A percentile compares a stretch with the other conserved stretches of the same genome.
Evolutionary conservation across 768 basidiomycete species (phyloP).

Genomic region (Naematelia encephala): DNA sequence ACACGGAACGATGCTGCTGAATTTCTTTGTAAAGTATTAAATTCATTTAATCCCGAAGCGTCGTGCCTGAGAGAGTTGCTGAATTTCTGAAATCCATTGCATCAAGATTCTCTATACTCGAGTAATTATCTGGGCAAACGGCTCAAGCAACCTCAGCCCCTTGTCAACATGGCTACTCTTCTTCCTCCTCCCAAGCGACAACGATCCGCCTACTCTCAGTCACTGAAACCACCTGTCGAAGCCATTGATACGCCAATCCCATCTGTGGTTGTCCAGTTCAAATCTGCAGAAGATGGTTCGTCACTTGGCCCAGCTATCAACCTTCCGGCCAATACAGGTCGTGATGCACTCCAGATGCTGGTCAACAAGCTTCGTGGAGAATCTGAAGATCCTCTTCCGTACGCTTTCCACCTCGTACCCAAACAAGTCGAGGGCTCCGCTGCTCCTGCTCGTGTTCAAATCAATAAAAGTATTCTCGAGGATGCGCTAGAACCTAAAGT

Average conservation of each 20-base stretch:
- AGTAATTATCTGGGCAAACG: too few relatives aligned
- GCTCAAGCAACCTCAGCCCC: not conserved
- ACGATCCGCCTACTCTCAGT: constrained; percentile 59
- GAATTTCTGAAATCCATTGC: not conserved
- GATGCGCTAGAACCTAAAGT: constrained; percentile 65
- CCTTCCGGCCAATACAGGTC: constrained; percentile 77
- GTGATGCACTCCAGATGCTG: constrained; percentile 80
- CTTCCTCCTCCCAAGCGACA: constrained; percentile 85
- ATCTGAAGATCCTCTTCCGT: constrained; percentile 88
- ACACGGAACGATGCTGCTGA: constrained; percentile 4
- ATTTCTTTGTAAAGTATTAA: not conserved
- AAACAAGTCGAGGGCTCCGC: constrained; percentile 19
- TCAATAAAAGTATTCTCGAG: constrained; percentile 75
- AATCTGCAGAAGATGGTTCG: constrained; percentile 78
- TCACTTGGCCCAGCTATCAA: constrained; percentile 82
- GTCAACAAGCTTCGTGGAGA: constrained; percentile 73
- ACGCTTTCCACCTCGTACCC: constrained; percentile 73
- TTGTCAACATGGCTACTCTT: constrained; percentile 66
- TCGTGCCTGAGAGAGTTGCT: not conserved
- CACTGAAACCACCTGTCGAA: constrained; percentile 49
- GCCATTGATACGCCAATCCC: constrained; percentile 54
- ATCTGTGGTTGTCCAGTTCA: constrained; percentile 84
- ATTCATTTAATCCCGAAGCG: not conserved
- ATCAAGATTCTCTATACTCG: too few relatives aligned
- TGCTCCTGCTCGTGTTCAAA: constrained; percentile 70